Evolutionary conservation across 768 basidiomycete species (phyloP).

Genomic region (Termitomyces eurrhizus): DNA sequence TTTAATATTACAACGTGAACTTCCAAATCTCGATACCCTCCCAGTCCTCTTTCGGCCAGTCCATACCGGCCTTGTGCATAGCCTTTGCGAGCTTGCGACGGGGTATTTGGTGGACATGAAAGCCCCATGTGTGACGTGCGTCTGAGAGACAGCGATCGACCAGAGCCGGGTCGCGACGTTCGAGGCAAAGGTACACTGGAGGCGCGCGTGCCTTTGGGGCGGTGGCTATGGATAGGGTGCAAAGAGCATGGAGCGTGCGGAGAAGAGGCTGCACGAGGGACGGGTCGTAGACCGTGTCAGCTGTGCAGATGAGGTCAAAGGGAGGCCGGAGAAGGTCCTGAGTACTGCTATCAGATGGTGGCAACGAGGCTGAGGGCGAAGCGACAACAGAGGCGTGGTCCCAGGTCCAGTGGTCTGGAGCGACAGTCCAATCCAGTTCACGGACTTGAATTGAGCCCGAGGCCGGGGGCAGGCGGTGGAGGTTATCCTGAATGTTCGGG

Average conservation of each 20-base stretch:
- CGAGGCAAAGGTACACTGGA: conserved; percentile 61
- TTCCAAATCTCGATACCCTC: conserved; percentile 83
- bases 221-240: conserved; percentile 29
- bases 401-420: conserved; percentile 56
- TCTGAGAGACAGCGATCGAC: conserved; percentile 54
- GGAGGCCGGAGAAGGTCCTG: conserved; percentile 40
- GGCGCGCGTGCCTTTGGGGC: conserved; percentile 33
- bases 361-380: conserved; percentile 20
- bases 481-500: conserved; percentile 57
- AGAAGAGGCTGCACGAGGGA: conserved; percentile 67
- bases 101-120: conserved; percentile 55
- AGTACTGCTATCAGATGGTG: neutral
- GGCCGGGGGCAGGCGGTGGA: conserved; percentile 18
- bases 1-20: conserved; percentile 22
- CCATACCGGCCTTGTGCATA: conserved; percentile 50
- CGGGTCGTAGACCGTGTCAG: conserved; percentile 75
- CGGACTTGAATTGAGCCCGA: conserved; percentile 53
- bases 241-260: conserved; percentile 56
- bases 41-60: conserved; percentile 72
- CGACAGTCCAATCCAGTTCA: conserved; percentile 68
- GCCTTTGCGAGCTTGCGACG: conserved; percentile 56
- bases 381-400: conserved; percentile 34
- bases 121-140: conserved; percentile 53
- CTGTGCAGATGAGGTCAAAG: conserved; percentile 75
- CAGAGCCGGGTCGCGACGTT: conserved; percentile 70